phyloP scores from a whole-genome alignment of 371 early-diverging fungal genomes.

The Mucor ambiguus region DNA sequence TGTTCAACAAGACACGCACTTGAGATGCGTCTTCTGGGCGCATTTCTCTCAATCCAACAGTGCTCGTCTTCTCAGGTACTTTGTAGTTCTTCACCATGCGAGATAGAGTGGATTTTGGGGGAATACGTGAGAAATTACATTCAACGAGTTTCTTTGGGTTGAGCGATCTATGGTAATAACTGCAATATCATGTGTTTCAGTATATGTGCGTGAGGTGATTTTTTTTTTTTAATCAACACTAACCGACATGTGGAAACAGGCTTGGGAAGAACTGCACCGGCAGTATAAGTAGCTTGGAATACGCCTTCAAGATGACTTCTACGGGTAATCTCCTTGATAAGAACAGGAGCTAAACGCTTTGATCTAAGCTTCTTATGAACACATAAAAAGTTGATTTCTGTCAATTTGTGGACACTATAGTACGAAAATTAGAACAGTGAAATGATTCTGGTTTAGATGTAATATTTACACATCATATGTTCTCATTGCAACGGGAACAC shows the following conservation, averaged over 20 bases:
- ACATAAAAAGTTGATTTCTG: conserved; percentile 99
- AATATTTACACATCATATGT: conserved; percentile 70
- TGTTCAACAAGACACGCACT: conserved; percentile 75
- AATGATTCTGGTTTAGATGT: not conserved
- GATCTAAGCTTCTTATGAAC: conserved; percentile 94
- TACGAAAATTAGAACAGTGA: not conserved
- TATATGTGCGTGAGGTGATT: not conserved
- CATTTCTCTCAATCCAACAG: conserved; percentile 83
- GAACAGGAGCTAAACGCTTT: conserved; percentile 96
- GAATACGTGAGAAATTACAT: conserved; percentile 84
- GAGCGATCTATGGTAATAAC: conserved; percentile 93
- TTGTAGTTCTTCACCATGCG: conserved; percentile 75
- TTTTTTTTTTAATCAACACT: conserved; percentile 4
- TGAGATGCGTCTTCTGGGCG: conserved; percentile 69
- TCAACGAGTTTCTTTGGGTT: conserved; percentile 95
- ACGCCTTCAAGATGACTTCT: conserved; percentile 92
- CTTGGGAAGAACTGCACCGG: conserved; percentile 91
- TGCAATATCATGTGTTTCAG: conserved; percentile 20
- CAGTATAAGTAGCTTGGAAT: conserved; percentile 98
- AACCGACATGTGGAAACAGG: conserved; percentile 82
- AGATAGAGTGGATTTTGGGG: conserved; percentile 75
- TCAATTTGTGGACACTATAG: conserved; percentile 61
- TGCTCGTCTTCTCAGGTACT: conserved; percentile 62
- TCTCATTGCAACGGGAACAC: conserved; percentile 81
- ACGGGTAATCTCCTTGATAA: conserved; percentile 98